Percentiles rank a stretch among this genome's conserved stretches.
phyloP scores from a whole-genome alignment of 163 green algal genomes.

The Chlamydomonas reinhardtii region DNA sequence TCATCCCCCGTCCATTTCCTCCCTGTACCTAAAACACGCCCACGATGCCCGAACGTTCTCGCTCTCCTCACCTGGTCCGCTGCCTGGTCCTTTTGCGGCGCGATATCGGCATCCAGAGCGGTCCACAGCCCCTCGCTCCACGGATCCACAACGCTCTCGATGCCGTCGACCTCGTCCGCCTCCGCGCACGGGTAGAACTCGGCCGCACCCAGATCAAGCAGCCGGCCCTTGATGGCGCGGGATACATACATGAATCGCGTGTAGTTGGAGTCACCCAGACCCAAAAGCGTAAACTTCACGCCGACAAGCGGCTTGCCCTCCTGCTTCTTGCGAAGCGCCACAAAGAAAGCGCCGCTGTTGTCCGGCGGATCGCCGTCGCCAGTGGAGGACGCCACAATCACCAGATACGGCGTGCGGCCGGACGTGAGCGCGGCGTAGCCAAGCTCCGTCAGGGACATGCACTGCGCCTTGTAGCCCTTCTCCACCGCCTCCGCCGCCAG shows the following conservation, averaged over 20 bases:
- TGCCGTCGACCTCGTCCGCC: conserved; percentile 96
- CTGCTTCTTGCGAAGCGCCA: conserved; percentile 28
- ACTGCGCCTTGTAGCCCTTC: conserved; percentile 73
- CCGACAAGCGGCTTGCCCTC: conserved; percentile 59
- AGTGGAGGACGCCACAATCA: conserved; percentile 91
- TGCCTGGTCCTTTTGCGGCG: not conserved
- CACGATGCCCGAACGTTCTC: too few relatives aligned
- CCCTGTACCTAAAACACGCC: too few relatives aligned
- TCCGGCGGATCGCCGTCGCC: conserved; percentile 95
- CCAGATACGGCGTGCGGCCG: conserved; percentile 68
- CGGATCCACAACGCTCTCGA: conserved; percentile 84
- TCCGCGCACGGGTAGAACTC: conserved; percentile 85
- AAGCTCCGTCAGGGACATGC: conserved; percentile 88
- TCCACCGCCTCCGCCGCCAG: conserved; percentile 83
- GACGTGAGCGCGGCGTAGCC: conserved; percentile 76
- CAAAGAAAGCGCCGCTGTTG: conserved; percentile 87
- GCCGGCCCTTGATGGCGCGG: conserved; percentile 70
- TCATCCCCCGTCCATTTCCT: too few relatives aligned
- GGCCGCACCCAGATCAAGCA: conserved; percentile 86
- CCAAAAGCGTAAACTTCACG: conserved; percentile 86
- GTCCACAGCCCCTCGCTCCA: conserved; percentile 82
- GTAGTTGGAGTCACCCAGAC: conserved; percentile 98
- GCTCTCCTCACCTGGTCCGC: not conserved
- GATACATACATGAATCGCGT: conserved; percentile 94
- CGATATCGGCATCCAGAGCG: conserved; percentile 37